phyloP scores from a whole-genome alignment of 73 alveolate genomes.

The Effrenium voratum region DNA sequence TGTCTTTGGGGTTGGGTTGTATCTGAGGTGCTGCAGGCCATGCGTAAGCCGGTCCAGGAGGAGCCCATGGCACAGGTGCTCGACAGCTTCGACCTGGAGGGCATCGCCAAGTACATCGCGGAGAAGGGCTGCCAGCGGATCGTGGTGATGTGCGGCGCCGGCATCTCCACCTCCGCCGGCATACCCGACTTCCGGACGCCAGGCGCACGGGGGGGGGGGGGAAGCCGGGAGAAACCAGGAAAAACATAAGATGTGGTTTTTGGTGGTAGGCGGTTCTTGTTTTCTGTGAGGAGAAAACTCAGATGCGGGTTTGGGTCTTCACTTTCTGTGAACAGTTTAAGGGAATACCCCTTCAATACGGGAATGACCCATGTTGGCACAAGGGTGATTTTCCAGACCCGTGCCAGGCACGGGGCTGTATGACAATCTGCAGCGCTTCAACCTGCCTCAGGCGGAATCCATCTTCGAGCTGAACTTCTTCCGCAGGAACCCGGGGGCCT shows the following conservation, averaged over 20 bases:
- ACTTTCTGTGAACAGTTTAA: too few relatives aligned
- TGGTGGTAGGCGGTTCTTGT: too few relatives aligned
- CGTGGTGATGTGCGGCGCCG: slow-evolving; percentile 98
- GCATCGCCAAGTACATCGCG: slow-evolving; percentile 51
- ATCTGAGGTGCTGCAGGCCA: slow-evolving; percentile 16
- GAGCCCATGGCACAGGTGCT: slow-evolving; percentile 58
- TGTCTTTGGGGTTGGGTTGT: not conserved
- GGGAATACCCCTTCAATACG: too few relatives aligned
- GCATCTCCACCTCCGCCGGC: slow-evolving; percentile 98
- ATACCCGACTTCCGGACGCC: slow-evolving; percentile 98
- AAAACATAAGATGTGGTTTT: too few relatives aligned
- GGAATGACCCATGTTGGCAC: too few relatives aligned
- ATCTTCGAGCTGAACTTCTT: slow-evolving; percentile 95
- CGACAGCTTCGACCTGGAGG: slow-evolving; percentile 60
- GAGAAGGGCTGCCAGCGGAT: slow-evolving; percentile 96
- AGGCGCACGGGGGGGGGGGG: too few relatives aligned
- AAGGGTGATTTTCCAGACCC: too few relatives aligned
- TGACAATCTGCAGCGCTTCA: slow-evolving; percentile 94
- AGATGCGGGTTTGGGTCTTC: too few relatives aligned
- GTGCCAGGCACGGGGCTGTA: slow-evolving; percentile 96
- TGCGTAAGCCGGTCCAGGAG: slow-evolving; percentile 37
- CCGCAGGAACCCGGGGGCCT: slow-evolving; percentile 96
- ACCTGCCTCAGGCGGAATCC: slow-evolving; percentile 96
- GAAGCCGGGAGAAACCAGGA: too few relatives aligned
- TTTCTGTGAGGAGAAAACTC: too few relatives aligned